A percentile compares a stretch with the other conserved stretches of the same genome.
Evolutionary conservation across 1,284 basidiomycete genomes (phyloP).

Genomic region (Tilletia indica): DNA sequence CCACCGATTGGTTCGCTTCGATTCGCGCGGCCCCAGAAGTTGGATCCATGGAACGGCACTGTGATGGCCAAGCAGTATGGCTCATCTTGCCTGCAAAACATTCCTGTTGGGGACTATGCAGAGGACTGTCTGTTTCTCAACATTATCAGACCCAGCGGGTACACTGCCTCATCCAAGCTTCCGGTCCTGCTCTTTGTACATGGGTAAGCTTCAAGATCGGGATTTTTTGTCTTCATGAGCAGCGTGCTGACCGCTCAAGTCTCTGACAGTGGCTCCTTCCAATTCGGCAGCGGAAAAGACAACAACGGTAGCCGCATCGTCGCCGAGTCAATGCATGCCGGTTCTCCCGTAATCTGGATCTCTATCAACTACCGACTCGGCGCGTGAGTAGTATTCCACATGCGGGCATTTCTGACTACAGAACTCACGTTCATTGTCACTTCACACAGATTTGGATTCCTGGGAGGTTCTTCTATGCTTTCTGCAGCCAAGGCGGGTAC

Average conservation of each 20-base stretch:
- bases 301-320: neutral
- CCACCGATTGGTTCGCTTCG: neutral
- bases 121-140: slow-evolving; percentile 12
- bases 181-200: slow-evolving; percentile 5
- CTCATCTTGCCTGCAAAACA: neutral
- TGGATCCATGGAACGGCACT: no score
- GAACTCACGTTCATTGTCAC: neutral
- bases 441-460: neutral
- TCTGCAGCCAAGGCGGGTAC: neutral
- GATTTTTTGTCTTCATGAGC: neutral
- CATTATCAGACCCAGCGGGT: neutral
- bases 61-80: neutral
- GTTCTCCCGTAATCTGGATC: slow-evolving; percentile 1
- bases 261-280: neutral
- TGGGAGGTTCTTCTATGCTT: neutral
- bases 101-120: neutral
- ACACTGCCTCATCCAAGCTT: neutral
- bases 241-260: neutral
- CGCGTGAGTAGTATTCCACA: neutral
- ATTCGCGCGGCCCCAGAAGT: neutral
- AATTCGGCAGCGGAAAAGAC: neutral
- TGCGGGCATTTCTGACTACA: neutral
- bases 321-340: neutral
- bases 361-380: neutral
- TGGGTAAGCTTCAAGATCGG: neutral